Evolutionary conservation across 2,329 filamentous ascomycete species (phyloP), one percentile per base, ranked within the genome.

Genomic region (Monilinia aucupariae): DNA sequence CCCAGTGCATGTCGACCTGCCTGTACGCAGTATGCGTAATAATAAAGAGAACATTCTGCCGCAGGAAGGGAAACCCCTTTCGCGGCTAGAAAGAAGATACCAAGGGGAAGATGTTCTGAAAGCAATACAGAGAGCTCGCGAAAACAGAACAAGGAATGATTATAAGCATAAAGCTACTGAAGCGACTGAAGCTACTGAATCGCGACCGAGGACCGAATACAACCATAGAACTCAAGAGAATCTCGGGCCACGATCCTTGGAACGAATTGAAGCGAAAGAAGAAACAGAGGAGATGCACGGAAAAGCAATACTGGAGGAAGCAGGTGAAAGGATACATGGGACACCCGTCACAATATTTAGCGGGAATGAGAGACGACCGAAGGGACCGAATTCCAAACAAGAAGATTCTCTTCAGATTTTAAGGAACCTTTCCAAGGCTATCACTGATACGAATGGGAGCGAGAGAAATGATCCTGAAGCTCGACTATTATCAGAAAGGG

Each of bases 401-500:
- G 51, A 56, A 55, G 34, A 66, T 65, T 65, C 52, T 43, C 60
- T 62, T 27, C 39, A 48, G n/a, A 59, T 61, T 41, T 37, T 64
- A 13, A 51, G 62, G 15, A 64, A 64, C 7, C 50, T 64, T 9
- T 64, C 62, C 7, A 64, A 61, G 43, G 43, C 62, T 6, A 50
- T 64, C 20, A 61, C 43, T 9, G 17, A 41, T 39, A 63, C 48
- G 34, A 59, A 9, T 48, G 54, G 53, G 7, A 65, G 48, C 25
- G 41, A 27, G 22, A 65, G 37, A 25, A 68, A 58, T 41, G 60
- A 56, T 32, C 54, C 64, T 13, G 69, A 71, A 56, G 69, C 72
- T 50, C 67, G 68, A 17, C 71, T 71, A 55, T 62, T 66, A 25
- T 65, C 67, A 49, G 71, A 72, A 61, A 67, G 67, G 32, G 65